Evolutionary conservation across 768 basidiomycete genomes (phyloP).

Genomic region (Kondoa subrosea): DNA sequence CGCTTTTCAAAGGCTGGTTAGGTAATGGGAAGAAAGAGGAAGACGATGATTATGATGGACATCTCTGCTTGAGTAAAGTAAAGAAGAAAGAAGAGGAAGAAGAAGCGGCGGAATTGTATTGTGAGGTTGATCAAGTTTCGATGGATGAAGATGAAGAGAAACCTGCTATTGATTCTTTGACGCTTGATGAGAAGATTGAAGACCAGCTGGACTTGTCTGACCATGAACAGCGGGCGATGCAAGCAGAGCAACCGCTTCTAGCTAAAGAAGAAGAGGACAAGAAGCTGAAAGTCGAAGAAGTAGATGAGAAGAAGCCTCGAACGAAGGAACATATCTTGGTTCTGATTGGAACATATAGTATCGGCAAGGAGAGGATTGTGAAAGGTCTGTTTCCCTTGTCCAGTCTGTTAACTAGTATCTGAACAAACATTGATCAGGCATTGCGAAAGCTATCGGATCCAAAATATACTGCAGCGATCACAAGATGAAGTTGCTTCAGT

Average conservation of each 20-base stretch:
- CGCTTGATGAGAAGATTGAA: too few species aligned
- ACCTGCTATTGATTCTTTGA: too few species aligned
- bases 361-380: slow-evolving; percentile 93
- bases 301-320: slow-evolving; percentile 12
- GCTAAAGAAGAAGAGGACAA: neutral
- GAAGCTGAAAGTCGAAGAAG: neutral
- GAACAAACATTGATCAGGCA: slow-evolving; percentile 39
- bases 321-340: slow-evolving; percentile 22
- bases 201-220: too few species aligned
- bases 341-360: slow-evolving; percentile 60
- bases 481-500: slow-evolving; percentile 64
- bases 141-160: slow-evolving; percentile 9
- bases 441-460: slow-evolving; percentile 60
- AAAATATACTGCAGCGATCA: slow-evolving; percentile 79
- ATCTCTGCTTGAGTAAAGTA: slow-evolving; percentile 1
- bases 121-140: neutral
- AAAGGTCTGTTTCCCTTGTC: slow-evolving; percentile 45
- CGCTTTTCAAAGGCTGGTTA: slow-evolving; percentile 28
- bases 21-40: slow-evolving; percentile 14
- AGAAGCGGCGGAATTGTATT: neutral
- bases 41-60: slow-evolving; percentile 5
- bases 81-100: slow-evolving; percentile 15
- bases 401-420: neutral
- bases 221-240: too few species aligned
- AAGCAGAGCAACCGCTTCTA: neutral